Conservation (phyloP, 2,329 filamentous ascomycete species). For the Penicillium digitatum region DNA sequence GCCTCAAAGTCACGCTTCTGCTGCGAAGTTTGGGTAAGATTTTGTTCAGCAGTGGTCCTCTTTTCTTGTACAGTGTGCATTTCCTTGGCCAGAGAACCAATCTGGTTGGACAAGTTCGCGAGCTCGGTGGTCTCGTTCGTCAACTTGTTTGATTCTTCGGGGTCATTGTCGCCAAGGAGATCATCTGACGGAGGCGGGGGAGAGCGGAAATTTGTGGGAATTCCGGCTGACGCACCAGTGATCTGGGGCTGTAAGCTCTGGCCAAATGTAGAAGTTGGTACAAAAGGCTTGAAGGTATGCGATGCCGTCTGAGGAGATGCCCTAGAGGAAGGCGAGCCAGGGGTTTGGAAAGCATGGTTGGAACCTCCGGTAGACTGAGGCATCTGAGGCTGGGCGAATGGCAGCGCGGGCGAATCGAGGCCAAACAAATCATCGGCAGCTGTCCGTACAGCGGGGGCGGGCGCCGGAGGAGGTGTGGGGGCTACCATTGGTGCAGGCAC, state of each 20-base stretch:
- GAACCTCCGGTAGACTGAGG: conserved; percentile 73
- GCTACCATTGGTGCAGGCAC: conserved; percentile 36
- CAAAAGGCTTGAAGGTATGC: conserved; percentile 77
- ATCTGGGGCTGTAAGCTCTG: conserved; percentile 71
- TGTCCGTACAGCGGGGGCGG: conserved; percentile 58
- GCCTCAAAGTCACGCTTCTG: conserved; percentile 94
- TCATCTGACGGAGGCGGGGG: conserved; percentile 66
- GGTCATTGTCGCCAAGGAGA: conserved; percentile 83
- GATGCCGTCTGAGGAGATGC: conserved; percentile 38
- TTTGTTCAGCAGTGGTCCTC: conserved; percentile 71
- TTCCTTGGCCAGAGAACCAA: conserved; percentile 83
- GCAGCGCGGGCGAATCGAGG: conserved; percentile 64
- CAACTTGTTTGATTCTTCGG: conserved; percentile 80
- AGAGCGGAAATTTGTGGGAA: conserved; percentile 33
- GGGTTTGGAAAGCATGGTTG: conserved; percentile 53
- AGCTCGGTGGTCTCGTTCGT: conserved; percentile 87
- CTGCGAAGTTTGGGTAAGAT: conserved; percentile 72
- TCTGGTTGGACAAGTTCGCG: conserved; percentile 93
- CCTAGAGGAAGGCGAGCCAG: conserved; percentile 45
- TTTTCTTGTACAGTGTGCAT: conserved; percentile 91
- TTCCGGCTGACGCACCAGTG: conserved; percentile 59
- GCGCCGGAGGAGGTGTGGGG: conserved; percentile 43
- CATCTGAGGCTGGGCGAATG: conserved; percentile 54
- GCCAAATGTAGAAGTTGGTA: conserved; percentile 89
- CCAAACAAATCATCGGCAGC: conserved; percentile 93